Evolutionary conservation across 352 stramenopile species (phyloP), one percentile per base, ranked within the genome.

Genomic region (Phytopythium vexans): DNA sequence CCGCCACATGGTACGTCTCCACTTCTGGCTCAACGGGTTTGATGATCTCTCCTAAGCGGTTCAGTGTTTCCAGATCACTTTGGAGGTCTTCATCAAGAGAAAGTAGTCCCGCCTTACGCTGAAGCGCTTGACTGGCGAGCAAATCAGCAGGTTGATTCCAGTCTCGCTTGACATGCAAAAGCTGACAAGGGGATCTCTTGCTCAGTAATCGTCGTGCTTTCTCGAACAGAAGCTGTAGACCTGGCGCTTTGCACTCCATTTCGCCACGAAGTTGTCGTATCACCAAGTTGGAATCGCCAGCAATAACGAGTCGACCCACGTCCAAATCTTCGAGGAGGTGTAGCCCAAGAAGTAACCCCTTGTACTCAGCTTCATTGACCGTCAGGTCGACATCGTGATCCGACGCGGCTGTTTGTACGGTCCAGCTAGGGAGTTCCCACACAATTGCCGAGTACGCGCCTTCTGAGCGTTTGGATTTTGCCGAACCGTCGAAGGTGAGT

Each of bases 401-500:
- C 0, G 49, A 56, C 16, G 7, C 7, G 14, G 49, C 40, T 4
- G 31, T 37, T 4, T 49, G 39, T 0, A 56, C 32, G 1, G 1
- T 41, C 49, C 40, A 56, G 9, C 35, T 41, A 0, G 49, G 49
- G 6, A 49, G 34, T 6, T 49, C 48, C 39, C 49, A 56, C 0
- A 49, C 6, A 33, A 63, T 38, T 5, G 43, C 36, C 8, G 43
- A 58, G 10, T 39, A 54, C 3, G 31, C 42, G 9, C 41, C 40
- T 14, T 36, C 36, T 6, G 31, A n/a, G 41, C 47, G 35, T 31
- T 57, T 63, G 8, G 14, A 11, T 37, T 41, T 21, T 0, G 49
- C 56, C 4, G 56, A 63, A 10, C 43, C 42, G 7, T 58, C 49
- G 32, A 57, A 57, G 15, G 43, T 62, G 12, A 49, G 8, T 1